These are phyloP conservation scores for Cardamine resedifolia DNA, from an alignment of 345 rosid species.

Conservation along the genomic window DNA sequence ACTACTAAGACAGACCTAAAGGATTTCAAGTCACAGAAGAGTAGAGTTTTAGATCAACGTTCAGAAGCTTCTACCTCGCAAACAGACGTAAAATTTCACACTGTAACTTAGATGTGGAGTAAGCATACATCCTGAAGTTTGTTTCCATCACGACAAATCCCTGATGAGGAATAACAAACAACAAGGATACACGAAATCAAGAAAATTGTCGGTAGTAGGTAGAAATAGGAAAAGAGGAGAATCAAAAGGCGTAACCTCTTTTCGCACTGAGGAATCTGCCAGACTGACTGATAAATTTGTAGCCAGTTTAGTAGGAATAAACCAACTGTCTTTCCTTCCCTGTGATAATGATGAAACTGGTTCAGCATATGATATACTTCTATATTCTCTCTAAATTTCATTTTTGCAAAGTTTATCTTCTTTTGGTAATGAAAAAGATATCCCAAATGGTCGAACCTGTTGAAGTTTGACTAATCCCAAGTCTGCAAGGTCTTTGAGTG, in stretches of 20 bases:
- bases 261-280: conserved; percentile 81
- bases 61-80: conserved; percentile 57
- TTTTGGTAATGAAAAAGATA: conserved; percentile 10
- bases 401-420: background rate
- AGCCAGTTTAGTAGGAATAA: conserved; percentile 89
- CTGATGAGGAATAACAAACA: conserved; percentile 44
- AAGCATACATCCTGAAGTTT: conserved; percentile 87
- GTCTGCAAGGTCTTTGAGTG: conserved; percentile 89
- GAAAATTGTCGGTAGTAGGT: conserved; percentile 12
- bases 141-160: conserved; percentile 95
- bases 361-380: conserved; percentile 4
- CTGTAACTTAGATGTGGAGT: conserved; percentile 93
- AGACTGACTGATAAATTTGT: conserved; percentile 89
- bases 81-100: conserved; percentile 89
- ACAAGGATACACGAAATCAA: background rate
- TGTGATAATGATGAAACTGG: conserved; percentile 33
- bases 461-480: conserved; percentile 96
- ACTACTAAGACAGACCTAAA: conserved; percentile 6
- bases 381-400: background rate
- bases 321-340: conserved; percentile 98
- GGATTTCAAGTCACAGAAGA: conserved; percentile 8
- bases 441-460: conserved; percentile 57
- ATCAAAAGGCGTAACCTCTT: conserved; percentile 52
- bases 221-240: background rate
- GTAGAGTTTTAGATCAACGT: background rate